Percentiles rank a stretch among this genome's conserved stretches.
phyloP scores from a whole-genome alignment of 192 early-diverging fungal genomes.

The Linderina pennispora region DNA sequence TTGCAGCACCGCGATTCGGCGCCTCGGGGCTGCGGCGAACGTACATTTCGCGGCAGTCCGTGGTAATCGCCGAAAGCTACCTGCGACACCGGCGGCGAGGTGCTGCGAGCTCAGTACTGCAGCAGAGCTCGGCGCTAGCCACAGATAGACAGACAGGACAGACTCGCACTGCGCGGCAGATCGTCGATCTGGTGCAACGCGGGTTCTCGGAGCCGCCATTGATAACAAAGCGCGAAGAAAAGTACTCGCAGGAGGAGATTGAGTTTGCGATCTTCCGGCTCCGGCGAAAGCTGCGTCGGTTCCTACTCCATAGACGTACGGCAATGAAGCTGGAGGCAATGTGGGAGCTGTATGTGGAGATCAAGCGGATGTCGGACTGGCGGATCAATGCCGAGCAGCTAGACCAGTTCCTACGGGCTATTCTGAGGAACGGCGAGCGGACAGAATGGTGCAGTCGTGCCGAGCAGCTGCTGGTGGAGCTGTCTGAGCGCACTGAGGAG shows the following conservation, averaged over 20 bases:
- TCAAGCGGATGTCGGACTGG: constrained; percentile 6
- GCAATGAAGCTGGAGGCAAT: constrained; percentile 18
- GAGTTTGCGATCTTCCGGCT: constrained; percentile 12
- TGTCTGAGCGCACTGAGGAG: not conserved
- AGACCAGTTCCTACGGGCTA: constrained; percentile 23
- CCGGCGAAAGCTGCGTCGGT: constrained; percentile 21
- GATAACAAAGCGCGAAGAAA: constrained; percentile 2
- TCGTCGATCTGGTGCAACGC: constrained; percentile 1
- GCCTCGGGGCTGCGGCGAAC: not conserved
- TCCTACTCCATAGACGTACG: constrained; percentile 14
- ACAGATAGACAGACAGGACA: not conserved
- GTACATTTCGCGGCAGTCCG: not conserved
- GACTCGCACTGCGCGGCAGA: constrained; percentile 9
- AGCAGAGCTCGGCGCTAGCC: not conserved
- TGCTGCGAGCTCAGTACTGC: not conserved
- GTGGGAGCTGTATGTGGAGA: constrained; percentile 20
- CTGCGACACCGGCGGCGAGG: not conserved
- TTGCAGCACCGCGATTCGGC: not conserved
- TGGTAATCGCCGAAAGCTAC: not conserved
- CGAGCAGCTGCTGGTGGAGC: constrained; percentile 4
- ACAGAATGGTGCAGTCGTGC: constrained; percentile 22
- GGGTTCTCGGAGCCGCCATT: constrained; percentile 13
- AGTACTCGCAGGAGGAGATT: constrained; percentile 9
- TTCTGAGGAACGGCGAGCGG: constrained; percentile 10
- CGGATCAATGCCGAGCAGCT: constrained; percentile 5